phyloP scores from a whole-genome alignment of 768 basidiomycete species.

The Filobasidium floriforme region DNA sequence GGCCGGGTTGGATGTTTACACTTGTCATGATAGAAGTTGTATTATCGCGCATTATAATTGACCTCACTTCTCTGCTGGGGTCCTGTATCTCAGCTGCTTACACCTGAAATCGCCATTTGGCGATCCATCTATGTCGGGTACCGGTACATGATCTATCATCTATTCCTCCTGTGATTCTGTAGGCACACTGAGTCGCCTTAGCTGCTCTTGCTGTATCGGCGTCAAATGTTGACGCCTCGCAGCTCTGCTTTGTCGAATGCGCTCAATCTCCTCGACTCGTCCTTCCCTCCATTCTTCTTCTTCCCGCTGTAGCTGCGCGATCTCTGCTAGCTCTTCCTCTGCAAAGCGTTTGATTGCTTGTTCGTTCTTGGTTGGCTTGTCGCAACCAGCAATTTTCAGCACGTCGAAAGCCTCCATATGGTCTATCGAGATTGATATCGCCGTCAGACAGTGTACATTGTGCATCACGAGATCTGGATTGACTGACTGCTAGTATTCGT shows the following conservation, averaged over 20 bases:
- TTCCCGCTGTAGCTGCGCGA: constrained; percentile 34
- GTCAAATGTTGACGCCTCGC: constrained; percentile 17
- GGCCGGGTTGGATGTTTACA: too few relatives aligned
- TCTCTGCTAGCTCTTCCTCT: constrained; percentile 29
- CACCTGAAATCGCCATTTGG: too few relatives aligned
- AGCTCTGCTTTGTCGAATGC: constrained; percentile 34
- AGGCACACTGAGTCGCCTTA: not conserved
- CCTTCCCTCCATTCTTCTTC: constrained; percentile 33
- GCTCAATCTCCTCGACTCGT: constrained; percentile 32
- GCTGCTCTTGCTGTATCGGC: not conserved
- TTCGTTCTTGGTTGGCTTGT: constrained; percentile 28
- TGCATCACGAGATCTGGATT: too few relatives aligned
- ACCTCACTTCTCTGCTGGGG: too few relatives aligned
- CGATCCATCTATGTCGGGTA: too few relatives aligned
- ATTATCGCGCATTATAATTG: too few relatives aligned
- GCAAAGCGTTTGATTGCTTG: constrained; percentile 25
- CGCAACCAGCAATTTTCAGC: constrained; percentile 34
- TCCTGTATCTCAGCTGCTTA: too few relatives aligned
- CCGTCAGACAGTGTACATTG: too few relatives aligned
- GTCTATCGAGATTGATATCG: constrained; percentile 24
- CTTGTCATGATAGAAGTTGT: too few relatives aligned
- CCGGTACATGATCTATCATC: too few relatives aligned
- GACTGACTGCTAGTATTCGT: constrained; percentile 40
- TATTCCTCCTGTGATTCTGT: not conserved
- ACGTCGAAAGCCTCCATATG: constrained; percentile 46